Conservation (phyloP, 352 stramenopile species). For the Thraustochytrium striatum region DNA sequence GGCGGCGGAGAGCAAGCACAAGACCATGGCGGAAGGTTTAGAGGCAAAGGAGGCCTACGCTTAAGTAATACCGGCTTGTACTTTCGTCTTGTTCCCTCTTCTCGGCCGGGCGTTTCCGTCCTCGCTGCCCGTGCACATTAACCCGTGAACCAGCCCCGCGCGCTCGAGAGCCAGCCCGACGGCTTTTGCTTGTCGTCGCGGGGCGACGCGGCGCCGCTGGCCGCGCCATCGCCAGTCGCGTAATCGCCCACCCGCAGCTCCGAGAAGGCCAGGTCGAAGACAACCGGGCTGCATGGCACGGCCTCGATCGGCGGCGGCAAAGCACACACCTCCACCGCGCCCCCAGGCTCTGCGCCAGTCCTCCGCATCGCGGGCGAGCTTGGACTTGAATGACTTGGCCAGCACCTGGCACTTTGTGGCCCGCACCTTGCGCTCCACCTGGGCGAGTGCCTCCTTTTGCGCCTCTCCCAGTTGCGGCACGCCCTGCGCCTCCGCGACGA, state of each 20-base stretch:
- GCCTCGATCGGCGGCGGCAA: constrained; percentile 3
- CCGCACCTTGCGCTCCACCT: constrained; percentile 10
- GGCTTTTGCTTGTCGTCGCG: background rate
- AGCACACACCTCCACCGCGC: background rate
- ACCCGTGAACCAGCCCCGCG: constrained; percentile 14
- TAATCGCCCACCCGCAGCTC: constrained; percentile 17
- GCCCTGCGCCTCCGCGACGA: background rate
- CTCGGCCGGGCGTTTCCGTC: too few relatives aligned
- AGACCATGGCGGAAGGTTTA: too few relatives aligned
- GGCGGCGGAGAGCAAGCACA: too few relatives aligned
- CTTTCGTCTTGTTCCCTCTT: too few relatives aligned
- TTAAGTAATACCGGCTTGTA: too few relatives aligned
- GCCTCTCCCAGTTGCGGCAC: background rate
- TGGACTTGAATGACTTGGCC: background rate
- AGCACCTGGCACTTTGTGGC: constrained; percentile 13
- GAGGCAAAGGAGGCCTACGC: too few relatives aligned
- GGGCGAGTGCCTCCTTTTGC: background rate
- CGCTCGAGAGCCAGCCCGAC: constrained; percentile 13
- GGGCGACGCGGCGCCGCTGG: background rate
- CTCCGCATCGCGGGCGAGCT: background rate
- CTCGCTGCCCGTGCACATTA: too few relatives aligned
- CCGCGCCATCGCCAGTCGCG: background rate
- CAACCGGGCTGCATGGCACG: constrained; percentile 13
- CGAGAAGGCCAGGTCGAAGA: constrained; percentile 35
- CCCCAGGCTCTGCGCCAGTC: background rate